A percentile compares a stretch with the other conserved stretches of the same genome.
phyloP scores from a whole-genome alignment of 805 yeast genomes.

The Myxozyma kluyveri region DNA sequence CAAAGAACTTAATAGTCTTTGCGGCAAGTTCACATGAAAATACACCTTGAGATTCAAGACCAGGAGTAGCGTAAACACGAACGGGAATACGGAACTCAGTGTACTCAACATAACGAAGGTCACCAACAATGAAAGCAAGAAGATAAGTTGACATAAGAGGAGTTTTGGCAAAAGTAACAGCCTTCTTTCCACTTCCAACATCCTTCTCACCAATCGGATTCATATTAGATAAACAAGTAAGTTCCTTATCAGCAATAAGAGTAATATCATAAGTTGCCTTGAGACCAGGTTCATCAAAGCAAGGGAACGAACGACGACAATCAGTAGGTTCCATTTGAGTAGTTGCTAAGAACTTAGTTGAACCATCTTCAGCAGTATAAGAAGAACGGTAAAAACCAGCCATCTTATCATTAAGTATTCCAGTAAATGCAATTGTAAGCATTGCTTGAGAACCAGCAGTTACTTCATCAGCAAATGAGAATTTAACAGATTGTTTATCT shows the following conservation, averaged over 20 bases:
- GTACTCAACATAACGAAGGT: constrained; percentile 58
- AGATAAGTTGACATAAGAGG: constrained; percentile 72
- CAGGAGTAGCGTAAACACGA: constrained; percentile 68
- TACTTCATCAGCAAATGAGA: constrained; percentile 50
- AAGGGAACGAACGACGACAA: constrained; percentile 75
- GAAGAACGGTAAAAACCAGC: constrained; percentile 60
- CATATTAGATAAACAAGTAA: constrained; percentile 68
- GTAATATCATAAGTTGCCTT: constrained; percentile 64
- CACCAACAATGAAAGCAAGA: constrained; percentile 72
- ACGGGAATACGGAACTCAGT: constrained; percentile 59
- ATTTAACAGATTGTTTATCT: constrained; percentile 61
- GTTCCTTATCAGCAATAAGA: constrained; percentile 50
- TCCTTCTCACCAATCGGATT: constrained; percentile 47
- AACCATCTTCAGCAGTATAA: constrained; percentile 54
- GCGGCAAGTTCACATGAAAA: constrained; percentile 66
- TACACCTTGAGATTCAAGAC: constrained; percentile 58
- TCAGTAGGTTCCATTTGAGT: constrained; percentile 77
- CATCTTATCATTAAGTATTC: constrained; percentile 56
- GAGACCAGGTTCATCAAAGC: constrained; percentile 68
- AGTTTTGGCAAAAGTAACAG: constrained; percentile 58
- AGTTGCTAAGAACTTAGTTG: constrained; percentile 57
- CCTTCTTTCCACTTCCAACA: constrained; percentile 43
- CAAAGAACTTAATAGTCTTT: constrained; percentile 62
- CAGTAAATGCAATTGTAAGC: constrained; percentile 54
- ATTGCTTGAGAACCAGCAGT: constrained; percentile 43